Evolutionary conservation across 768 basidiomycete species (phyloP), one percentile per base, ranked within the genome.

Genomic region (Chalciporus chontae): DNA sequence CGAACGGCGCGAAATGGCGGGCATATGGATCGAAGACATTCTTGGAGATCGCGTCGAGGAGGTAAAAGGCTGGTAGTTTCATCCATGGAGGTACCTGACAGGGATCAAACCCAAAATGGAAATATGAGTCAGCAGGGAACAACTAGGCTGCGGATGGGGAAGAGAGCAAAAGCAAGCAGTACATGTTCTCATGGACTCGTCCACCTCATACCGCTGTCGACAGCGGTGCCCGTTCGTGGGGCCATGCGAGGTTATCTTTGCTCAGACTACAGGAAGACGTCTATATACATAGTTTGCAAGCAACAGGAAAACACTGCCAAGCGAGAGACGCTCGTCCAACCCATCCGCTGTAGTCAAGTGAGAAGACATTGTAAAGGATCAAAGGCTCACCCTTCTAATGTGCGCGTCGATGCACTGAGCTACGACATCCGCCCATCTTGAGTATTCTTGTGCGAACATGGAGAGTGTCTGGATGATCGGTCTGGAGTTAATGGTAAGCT

Each of bases 21-120:
- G 90, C 89, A 71, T 97, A 98, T 18, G 94, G 94, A 23, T 90
- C 83, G 56, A 84, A 94, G 29, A 94, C 84, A 73, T 98, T 98
- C 69, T 99, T 99, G 48, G 90, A 90, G 51, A 99, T 93, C 13
- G 94, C 94, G 64, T 98, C 96, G 63, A 99, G 77, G 7, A 98
- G 80, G 65, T 98, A 99, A 60, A 97, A 93, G 0, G 88, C 79
- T 1, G 96, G 95, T 8, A 99, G 76, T 71, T 96, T 94, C 77
- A 90, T 86, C 76, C 83, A 86, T 18, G 87, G 82, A 17, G 85
- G 84, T 11, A 93, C 92, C 95, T 98, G 71, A 64, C 32, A 51
- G 52, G 52, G 58, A 55, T 38, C 29, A 40, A 62, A 43, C 60
- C 55, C 52, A 55, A 58, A 70, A 62, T 37, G 55, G 64, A 53